A percentile compares a stretch with the other conserved stretches of the same genome.
phyloP scores from a whole-genome alignment of 179 eudicot genomes.

The Sideroxylon spinosum region DNA sequence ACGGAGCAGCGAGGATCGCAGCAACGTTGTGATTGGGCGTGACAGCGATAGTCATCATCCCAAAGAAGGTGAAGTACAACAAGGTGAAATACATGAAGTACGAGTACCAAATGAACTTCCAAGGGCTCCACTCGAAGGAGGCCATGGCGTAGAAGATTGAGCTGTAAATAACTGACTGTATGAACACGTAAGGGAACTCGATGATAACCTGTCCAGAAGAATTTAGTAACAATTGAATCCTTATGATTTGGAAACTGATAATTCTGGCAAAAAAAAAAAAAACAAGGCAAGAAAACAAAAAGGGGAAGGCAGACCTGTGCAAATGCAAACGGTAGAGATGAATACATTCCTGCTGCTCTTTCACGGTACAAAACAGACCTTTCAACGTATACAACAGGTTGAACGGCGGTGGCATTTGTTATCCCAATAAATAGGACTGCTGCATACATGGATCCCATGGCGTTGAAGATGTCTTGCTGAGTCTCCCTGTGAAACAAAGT shows the following conservation, averaged over 20 bases:
- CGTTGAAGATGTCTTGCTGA: slow-evolving; percentile 84
- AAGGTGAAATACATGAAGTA: slow-evolving; percentile 82
- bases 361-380: slow-evolving; percentile 82
- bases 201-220: slow-evolving; percentile 52
- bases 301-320: slow-evolving; percentile 51
- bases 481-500: slow-evolving; percentile 44
- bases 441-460: slow-evolving; percentile 95
- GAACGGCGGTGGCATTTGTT: slow-evolving; percentile 80
- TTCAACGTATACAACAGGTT: slow-evolving; percentile 81
- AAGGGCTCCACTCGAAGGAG: slow-evolving; percentile 54
- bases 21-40: slow-evolving; percentile 80
- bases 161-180: slow-evolving; percentile 73
- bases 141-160: slow-evolving; percentile 78
- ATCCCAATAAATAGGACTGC: slow-evolving; percentile 90
- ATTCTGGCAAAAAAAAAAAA: not conserved
- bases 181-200: slow-evolving; percentile 80
- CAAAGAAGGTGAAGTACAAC: slow-evolving; percentile 84
- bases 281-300: not conserved
- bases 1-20: slow-evolving; percentile 75
- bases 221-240: not conserved
- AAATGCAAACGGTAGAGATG: slow-evolving; percentile 83
- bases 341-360: slow-evolving; percentile 93
- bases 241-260: not conserved
- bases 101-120: slow-evolving; percentile 65
- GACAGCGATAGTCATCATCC: slow-evolving; percentile 85